Conservation (phyloP, 2,329 filamentous ascomycete species). For the Xylariaceae sp. region DNA sequence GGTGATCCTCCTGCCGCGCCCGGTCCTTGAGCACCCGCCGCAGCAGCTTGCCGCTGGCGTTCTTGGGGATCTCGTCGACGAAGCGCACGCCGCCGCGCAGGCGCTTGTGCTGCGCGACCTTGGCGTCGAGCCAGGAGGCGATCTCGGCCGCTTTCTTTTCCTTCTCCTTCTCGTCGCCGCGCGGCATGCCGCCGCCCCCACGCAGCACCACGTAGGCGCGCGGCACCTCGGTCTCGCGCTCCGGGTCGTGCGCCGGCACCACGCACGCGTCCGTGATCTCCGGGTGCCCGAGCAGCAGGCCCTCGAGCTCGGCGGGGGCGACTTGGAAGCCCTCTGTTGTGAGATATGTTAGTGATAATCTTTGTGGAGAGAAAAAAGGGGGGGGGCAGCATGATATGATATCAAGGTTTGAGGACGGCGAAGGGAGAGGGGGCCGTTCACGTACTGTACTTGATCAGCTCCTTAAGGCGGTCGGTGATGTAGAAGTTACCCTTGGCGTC, state of each 20-base stretch:
- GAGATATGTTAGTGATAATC: conserved; percentile 44
- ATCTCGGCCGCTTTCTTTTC: conserved; percentile 37
- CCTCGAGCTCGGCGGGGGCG: conserved; percentile 66
- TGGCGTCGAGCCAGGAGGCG: conserved; percentile 40
- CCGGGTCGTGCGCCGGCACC: conserved; percentile 61
- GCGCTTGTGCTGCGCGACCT: conserved; percentile 45
- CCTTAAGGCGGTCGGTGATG: conserved; percentile 85
- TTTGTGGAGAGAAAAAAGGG: no score
- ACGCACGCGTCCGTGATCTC: conserved; percentile 63
- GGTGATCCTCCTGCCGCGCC: conserved; percentile 40
- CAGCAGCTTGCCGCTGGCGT: conserved; percentile 65
- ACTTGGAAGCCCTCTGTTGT: conserved; percentile 73
- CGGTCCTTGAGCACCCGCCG: conserved; percentile 56
- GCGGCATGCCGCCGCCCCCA: conserved; percentile 38
- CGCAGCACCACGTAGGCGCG: conserved; percentile 64
- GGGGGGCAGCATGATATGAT: conserved; percentile 33
- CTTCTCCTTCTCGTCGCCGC: conserved; percentile 39
- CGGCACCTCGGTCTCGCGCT: conserved; percentile 69
- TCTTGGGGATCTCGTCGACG: conserved; percentile 62
- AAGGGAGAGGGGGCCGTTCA: no score
- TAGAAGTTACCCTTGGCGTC: conserved; percentile 81
- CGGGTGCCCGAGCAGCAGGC: conserved; percentile 45
- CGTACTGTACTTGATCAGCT: conserved; percentile 63
- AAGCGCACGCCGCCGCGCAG: conserved; percentile 48
- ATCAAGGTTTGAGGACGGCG: no score